Evolutionary conservation across 2,329 filamentous ascomycete species (phyloP).

Genomic region (Acephala macrosclerotiorum): DNA sequence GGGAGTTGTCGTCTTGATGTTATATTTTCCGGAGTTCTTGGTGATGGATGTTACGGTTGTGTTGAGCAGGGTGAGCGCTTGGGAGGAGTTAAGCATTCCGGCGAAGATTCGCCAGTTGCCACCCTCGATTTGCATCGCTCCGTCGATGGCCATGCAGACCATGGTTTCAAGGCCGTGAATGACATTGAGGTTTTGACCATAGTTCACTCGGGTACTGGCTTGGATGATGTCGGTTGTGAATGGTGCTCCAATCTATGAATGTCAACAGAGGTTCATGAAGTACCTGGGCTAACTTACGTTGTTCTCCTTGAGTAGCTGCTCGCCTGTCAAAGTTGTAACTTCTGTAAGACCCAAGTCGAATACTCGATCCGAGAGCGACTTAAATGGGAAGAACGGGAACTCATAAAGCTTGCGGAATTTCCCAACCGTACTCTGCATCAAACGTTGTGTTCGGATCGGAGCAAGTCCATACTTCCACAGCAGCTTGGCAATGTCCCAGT

Average conservation of each 20-base stretch:
- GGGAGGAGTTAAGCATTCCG: constrained; percentile 74
- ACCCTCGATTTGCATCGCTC: constrained; percentile 78
- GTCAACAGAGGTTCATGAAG: constrained; percentile 23
- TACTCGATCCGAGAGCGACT: constrained; percentile 73
- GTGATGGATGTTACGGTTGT: constrained; percentile 70
- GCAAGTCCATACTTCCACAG: constrained; percentile 86
- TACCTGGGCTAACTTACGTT: constrained; percentile 50
- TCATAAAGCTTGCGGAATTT: constrained; percentile 85
- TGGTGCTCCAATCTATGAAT: constrained; percentile 59
- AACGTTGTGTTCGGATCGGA: constrained; percentile 74
- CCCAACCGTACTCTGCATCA: constrained; percentile 75
- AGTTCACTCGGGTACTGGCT: constrained; percentile 91
- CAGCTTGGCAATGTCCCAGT: constrained; percentile 83
- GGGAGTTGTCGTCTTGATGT: constrained; percentile 45
- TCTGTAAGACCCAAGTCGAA: constrained; percentile 71
- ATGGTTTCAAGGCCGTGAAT: constrained; percentile 92
- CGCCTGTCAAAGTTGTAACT: constrained; percentile 74
- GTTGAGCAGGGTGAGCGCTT: constrained; percentile 68
- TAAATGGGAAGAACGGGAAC: constrained; percentile 83
- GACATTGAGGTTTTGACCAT: constrained; percentile 84
- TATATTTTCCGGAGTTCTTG: constrained; percentile 58
- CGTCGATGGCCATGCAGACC: constrained; percentile 87
- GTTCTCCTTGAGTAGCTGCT: constrained; percentile 73
- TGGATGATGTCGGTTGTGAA: constrained; percentile 88
- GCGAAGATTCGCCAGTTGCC: constrained; percentile 97